Evolutionary conservation across 1,284 basidiomycete species (phyloP).

Genomic region (Meripilus lineatus): DNA sequence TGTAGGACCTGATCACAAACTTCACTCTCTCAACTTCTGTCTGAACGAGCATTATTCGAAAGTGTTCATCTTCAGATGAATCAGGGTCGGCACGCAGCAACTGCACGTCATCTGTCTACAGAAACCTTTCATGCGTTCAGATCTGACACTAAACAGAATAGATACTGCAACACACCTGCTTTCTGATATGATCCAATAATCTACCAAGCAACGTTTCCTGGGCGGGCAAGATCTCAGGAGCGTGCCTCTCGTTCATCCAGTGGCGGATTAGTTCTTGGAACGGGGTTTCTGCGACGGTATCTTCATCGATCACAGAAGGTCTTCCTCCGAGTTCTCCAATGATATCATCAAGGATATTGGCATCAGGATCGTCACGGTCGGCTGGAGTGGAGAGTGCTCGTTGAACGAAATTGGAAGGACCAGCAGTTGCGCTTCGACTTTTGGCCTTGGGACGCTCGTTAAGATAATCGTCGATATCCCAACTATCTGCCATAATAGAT

Average conservation of each 20-base stretch:
- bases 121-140: slow-evolving; percentile 15
- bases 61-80: slow-evolving; percentile 86
- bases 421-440: too few species aligned
- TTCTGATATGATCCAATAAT: slow-evolving; percentile 77
- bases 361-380: too few species aligned
- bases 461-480: too few species aligned
- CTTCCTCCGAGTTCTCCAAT: neutral
- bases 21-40: slow-evolving; percentile 91
- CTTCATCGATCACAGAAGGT: slow-evolving; percentile 7
- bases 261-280: slow-evolving; percentile 66
- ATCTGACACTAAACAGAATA: slow-evolving; percentile 2
- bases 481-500: too few species aligned
- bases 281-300: slow-evolving; percentile 34
- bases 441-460: too few species aligned
- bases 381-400: too few species aligned
- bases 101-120: slow-evolving; percentile 39
- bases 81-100: slow-evolving; percentile 71
- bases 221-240: slow-evolving; percentile 73
- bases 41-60: slow-evolving; percentile 85
- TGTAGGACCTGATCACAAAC: slow-evolving; percentile 83
- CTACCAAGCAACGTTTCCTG: slow-evolving; percentile 71
- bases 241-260: slow-evolving; percentile 85
- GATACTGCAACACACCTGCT: slow-evolving; percentile 82
- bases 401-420: too few species aligned
- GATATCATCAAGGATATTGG: too few species aligned